These are phyloP conservation scores for Pugionium dolabratum DNA, from an alignment of 345 rosid species.

Conservation along the genomic window DNA sequence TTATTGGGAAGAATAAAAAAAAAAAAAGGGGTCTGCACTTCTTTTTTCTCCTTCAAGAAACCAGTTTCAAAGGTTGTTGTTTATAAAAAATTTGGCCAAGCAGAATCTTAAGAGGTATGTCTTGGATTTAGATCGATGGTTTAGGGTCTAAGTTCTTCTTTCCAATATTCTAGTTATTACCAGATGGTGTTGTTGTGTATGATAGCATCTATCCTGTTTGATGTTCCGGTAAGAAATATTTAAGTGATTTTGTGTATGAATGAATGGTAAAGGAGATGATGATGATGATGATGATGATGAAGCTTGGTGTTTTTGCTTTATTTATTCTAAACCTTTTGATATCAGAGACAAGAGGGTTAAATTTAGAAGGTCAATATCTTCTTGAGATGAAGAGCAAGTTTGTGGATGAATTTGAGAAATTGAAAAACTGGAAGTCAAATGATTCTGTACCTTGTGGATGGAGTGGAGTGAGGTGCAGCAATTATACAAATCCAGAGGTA, in stretches of 20 bases:
- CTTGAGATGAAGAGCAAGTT: constrained; percentile 58
- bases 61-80: constrained; percentile 32
- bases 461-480: constrained; percentile 69
- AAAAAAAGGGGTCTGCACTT: constrained; percentile 16
- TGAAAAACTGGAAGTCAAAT: constrained; percentile 62
- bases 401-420: constrained; percentile 46
- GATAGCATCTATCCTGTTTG: constrained; percentile 12
- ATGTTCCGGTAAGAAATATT: constrained; percentile 20
- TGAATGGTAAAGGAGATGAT: constrained; percentile 38
- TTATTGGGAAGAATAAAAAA: constrained; percentile 13
- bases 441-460: constrained; percentile 82
- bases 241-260: constrained; percentile 41
- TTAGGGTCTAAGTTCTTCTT: background rate
- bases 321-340: constrained; percentile 31
- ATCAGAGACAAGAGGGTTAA: constrained; percentile 53
- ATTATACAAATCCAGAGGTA: constrained; percentile 49
- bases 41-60: constrained; percentile 28
- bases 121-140: constrained; percentile 23
- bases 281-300: constrained; percentile 23
- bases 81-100: background rate
- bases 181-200: constrained; percentile 18
- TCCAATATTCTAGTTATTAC: constrained; percentile 6
- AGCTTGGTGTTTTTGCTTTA: constrained; percentile 19
- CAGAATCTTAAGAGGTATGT: constrained; percentile 21
- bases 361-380: constrained; percentile 68